Evolutionary conservation across 805 yeast species (phyloP), one percentile per base, ranked within the genome.

Genomic region (Spathaspora arborariae): DNA sequence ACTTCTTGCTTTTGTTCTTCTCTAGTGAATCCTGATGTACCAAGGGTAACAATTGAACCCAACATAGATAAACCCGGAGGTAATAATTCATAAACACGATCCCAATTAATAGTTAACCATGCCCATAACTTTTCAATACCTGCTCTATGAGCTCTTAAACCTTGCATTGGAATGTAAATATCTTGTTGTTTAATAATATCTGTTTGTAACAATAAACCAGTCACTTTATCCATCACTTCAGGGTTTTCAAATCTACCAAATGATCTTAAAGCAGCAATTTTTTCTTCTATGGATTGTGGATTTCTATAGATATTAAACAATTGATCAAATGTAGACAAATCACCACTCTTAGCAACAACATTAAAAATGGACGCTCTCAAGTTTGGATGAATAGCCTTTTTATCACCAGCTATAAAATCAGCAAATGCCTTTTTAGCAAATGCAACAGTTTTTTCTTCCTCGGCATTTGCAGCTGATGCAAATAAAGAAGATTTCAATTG

Each of bases 61-160:
- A 92, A 74, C 88, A 90, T 81, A 20, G 89, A 76, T 52, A 85
- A 76, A 10, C 88, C 85, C 13, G 96, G 88, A 44, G 97, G 96
- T 61, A 89, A 77, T 58, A 76, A 71, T 62, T 80, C 75, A 56
- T 68, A 67, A 50, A 92, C 60, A 39, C 71, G 76, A 47, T 81
- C 89, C 92, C 95, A 92, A 65, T 91, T 83, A 11, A 49, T 57
- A 56, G 77, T 75, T 55, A 81, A 59, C 96, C 96, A 92, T 15
- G 58, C 46, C 88, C 91, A 91, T 53, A 84, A 67, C 10, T 80
- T 77, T 54, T 80, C 79, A 48, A 85, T 72, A 70, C 96, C 96
- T 38, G 70, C 73, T 45, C 68, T 74, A 57, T 81, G 82, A 13
- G 78, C 59, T 56, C 85, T 73, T 71, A 88, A 70, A 38, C 94